phyloP scores from a whole-genome alignment of 441 rosid genomes.

The Aleurites moluccanus region DNA sequence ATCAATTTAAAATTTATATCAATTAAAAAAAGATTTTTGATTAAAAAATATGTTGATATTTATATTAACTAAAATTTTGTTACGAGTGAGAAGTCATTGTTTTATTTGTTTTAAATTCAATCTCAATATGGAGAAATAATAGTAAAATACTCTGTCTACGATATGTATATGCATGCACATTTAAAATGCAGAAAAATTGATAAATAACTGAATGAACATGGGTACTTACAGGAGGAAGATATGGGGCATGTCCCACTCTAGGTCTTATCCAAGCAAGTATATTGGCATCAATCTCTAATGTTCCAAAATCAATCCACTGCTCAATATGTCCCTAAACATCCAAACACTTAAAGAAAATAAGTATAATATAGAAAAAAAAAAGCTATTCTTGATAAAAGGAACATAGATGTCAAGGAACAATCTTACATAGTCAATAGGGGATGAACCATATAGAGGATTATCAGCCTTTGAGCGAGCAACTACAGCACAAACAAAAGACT shows the following conservation, averaged over 20 bases:
- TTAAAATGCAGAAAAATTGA: too few species aligned
- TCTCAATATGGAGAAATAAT: too few species aligned
- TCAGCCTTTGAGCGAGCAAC: slow-evolving; percentile 59
- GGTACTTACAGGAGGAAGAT: slow-evolving; percentile 63
- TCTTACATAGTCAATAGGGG: slow-evolving; percentile 65
- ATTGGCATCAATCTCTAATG: slow-evolving; percentile 71
- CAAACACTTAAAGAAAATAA: slow-evolving; percentile 2
- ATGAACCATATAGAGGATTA: slow-evolving; percentile 61
- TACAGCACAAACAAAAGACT: slow-evolving; percentile 23
- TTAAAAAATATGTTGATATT: too few species aligned
- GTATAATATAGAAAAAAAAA: background rate
- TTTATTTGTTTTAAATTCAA: too few species aligned
- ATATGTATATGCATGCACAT: too few species aligned
- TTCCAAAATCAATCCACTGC: slow-evolving; percentile 88
- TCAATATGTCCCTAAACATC: slow-evolving; percentile 65
- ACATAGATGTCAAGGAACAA: background rate
- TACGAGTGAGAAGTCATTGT: too few species aligned
- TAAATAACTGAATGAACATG: background rate
- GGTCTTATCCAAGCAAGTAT: slow-evolving; percentile 53
- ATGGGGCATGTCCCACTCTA: slow-evolving; percentile 47
- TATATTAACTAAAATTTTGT: too few species aligned
- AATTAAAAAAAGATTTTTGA: too few species aligned
- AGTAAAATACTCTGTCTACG: too few species aligned
- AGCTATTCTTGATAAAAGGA: background rate
- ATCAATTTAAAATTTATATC: too few species aligned